A percentile compares a stretch with the other conserved stretches of the same genome.
Evolutionary conservation across 1,284 basidiomycete species (phyloP).

Genomic region (Apiotrichum brassicae): DNA sequence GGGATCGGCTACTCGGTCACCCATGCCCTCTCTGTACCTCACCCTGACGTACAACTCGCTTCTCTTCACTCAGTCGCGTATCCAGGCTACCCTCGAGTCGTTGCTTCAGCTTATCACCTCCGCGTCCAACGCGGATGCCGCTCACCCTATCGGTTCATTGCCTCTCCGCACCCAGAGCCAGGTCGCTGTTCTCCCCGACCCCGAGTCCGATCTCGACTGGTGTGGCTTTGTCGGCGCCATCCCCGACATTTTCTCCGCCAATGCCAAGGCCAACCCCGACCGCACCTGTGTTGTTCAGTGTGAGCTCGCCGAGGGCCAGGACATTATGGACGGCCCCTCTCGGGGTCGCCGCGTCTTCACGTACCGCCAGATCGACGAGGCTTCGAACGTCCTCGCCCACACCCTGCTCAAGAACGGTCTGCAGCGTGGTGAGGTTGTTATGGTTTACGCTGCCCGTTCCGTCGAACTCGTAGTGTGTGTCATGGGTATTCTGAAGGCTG

Average conservation of each 20-base stretch:
- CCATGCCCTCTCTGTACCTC: slow-evolving; percentile 60
- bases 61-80: slow-evolving; percentile 75
- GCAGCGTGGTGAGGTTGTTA: slow-evolving; percentile 91
- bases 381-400: slow-evolving; percentile 87
- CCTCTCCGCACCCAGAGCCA: slow-evolving; percentile 73
- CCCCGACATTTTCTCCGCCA: slow-evolving; percentile 81
- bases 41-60: slow-evolving; percentile 90
- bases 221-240: slow-evolving; percentile 95
- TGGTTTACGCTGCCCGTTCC: slow-evolving; percentile 96
- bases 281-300: slow-evolving; percentile 77
- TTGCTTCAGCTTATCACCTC: slow-evolving; percentile 70
- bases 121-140: slow-evolving; percentile 57
- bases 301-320: slow-evolving; percentile 49
- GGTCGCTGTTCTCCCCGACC: slow-evolving; percentile 68
- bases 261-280: slow-evolving; percentile 70
- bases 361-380: slow-evolving; percentile 74
- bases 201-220: slow-evolving; percentile 87
- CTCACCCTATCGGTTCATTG: slow-evolving; percentile 62
- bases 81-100: slow-evolving; percentile 76
- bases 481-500: slow-evolving; percentile 93
- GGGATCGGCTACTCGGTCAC: slow-evolving; percentile 63
- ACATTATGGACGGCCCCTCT: slow-evolving; percentile 43
- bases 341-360: slow-evolving; percentile 57
- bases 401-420: slow-evolving; percentile 79
- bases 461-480: slow-evolving; percentile 97